Evolutionary conservation across 768 basidiomycete species (phyloP), one percentile per base, ranked within the genome.

Genomic region (Lactarius akahatsu): DNA sequence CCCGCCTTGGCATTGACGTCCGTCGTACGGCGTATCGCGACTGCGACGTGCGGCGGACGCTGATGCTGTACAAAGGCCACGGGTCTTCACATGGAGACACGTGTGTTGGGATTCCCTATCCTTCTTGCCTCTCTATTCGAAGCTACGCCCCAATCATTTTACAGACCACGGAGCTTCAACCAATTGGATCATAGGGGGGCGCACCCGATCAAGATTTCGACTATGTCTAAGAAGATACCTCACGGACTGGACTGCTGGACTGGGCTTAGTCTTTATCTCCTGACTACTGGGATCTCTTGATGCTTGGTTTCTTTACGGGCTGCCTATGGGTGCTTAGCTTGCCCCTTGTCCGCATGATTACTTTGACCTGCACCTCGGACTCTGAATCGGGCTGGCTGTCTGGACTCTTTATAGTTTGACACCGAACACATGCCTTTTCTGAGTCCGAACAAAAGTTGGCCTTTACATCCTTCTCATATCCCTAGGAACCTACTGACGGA

Each of bases 191-290:
- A 38, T n/a, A 62, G 32, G 47, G n/a, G 61, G 56, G 61, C 52
- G 54, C 61, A 62, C 26, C 61, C 38, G 36, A 40, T 55, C 61
- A 62, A 56, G 62, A 62, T 26, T 47, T n/a, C 43, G 59, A 60
- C 30, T 16, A 30, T 47, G 57, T 34, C 34, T n/a, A 57, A 57
- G 34, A 30, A 6, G 4, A 5, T 6, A 26, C 36, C 28, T 52
- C 43, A 34, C 43, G 7, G 26, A 32, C 36, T 52, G 36, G 16
- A 40, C 45, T 47, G 18, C 43, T 34, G 43, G 56, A 57, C 62
- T 41, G 18, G 54, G n/a, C 41, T 28, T 23, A 28, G 30, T 28
- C 18, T 32, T 13, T 4, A 13, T 30, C 28, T 20, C n/a, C 11
- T n/a, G 20, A 45, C 13, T 38, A 20, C 36, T 32, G 34, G 34